A percentile compares a stretch with the other conserved stretches of the same genome.
Conservation (phyloP, 176 grass and related monocot genomes). For the Eremochloa ophiuroides region DNA sequence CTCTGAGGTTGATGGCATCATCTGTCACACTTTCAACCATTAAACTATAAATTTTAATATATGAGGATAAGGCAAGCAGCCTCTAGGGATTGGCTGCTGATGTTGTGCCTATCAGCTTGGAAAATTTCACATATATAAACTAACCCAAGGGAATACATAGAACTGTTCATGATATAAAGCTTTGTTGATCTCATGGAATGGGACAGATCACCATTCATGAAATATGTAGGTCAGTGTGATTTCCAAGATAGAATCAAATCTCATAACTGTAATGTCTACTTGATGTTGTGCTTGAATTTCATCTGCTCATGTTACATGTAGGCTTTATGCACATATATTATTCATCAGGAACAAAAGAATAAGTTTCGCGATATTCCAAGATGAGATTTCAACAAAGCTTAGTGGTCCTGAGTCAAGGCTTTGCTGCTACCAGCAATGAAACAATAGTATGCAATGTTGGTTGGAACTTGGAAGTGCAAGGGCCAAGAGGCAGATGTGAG, state of each 20-base stretch:
- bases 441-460: neutral
- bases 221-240: slow-evolving; percentile 17
- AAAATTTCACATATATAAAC: slow-evolving; percentile 6
- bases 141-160: slow-evolving; percentile 12
- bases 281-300: neutral
- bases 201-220: slow-evolving; percentile 32
- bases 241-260: neutral
- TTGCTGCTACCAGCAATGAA: neutral
- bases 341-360: neutral
- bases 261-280: neutral
- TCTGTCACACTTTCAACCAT: neutral
- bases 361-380: neutral
- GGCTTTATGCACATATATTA: slow-evolving; percentile 3
- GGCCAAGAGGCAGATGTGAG: slow-evolving; percentile 13
- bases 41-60: neutral
- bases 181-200: slow-evolving; percentile 12
- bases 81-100: slow-evolving; percentile 17
- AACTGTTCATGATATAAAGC: neutral
- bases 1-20: slow-evolving; percentile 23
- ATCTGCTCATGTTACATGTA: neutral
- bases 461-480: neutral
- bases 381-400: slow-evolving; percentile 1
- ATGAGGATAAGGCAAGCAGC: slow-evolving; percentile 11
- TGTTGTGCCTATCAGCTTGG: neutral
- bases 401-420: neutral